phyloP scores from a whole-genome alignment of 495 filamentous ascomycete genomes.

The Ascodesmis nigricans region DNA sequence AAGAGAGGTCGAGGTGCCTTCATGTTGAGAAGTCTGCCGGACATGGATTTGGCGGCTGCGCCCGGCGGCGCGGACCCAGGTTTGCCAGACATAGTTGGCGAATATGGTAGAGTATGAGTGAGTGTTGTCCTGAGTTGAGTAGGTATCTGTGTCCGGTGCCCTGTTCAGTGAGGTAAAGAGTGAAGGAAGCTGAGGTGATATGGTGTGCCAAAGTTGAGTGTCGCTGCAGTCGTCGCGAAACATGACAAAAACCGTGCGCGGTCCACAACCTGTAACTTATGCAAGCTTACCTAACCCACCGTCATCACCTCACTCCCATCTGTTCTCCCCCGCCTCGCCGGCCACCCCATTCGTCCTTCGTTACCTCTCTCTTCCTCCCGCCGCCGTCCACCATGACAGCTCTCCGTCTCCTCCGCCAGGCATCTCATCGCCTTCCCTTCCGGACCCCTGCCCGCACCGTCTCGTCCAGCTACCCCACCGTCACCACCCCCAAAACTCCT shows the following conservation, averaged over 20 bases:
- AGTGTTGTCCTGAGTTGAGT: conserved; percentile 10
- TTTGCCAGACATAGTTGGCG: no score
- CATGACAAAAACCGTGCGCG: background rate
- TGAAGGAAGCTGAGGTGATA: background rate
- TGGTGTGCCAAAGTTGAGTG: background rate
- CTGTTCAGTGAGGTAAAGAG: background rate
- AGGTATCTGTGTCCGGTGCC: background rate
- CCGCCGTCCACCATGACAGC: conserved; percentile 5
- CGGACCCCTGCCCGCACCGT: conserved; percentile 28
- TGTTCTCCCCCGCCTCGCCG: conserved; percentile 1
- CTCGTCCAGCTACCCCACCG: conserved; percentile 32
- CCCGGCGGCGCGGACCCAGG: conserved; percentile 20
- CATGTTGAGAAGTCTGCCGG: conserved; percentile 78
- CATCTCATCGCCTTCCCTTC: conserved; percentile 27
- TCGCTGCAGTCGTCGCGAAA: background rate
- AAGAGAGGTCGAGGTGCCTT: conserved; percentile 32
- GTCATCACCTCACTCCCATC: background rate
- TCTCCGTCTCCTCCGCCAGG: conserved; percentile 9
- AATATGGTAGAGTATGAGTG: conserved; percentile 24
- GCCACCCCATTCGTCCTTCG: conserved; percentile 5
- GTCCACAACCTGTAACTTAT: background rate
- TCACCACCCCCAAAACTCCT: conserved; percentile 22
- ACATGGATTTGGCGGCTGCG: conserved; percentile 49
- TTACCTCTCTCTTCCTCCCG: conserved; percentile 6
- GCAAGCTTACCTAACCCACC: conserved; percentile 1